A percentile compares a stretch with the other conserved stretches of the same genome.
phyloP scores from a whole-genome alignment of 257 asterid genomes.

The Eucommia ulmoides region DNA sequence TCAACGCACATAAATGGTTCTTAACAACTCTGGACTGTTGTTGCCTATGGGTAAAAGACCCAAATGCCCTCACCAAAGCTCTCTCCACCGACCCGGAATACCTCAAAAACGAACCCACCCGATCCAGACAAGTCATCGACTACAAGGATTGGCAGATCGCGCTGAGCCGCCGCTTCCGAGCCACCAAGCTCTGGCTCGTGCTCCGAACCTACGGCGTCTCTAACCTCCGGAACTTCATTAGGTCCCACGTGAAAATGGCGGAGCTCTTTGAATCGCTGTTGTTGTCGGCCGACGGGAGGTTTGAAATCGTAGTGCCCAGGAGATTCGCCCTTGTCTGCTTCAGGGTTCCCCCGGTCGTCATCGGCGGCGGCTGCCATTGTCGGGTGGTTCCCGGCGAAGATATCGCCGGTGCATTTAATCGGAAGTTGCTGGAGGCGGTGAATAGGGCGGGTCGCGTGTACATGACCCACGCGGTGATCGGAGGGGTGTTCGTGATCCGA shows the following conservation, averaged over 20 bases:
- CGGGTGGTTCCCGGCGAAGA: not conserved
- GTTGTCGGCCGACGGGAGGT: not conserved
- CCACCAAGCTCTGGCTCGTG: constrained; percentile 6
- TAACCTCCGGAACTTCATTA: not conserved
- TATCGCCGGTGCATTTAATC: not conserved
- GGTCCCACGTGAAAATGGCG: not conserved
- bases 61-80: constrained; percentile 39
- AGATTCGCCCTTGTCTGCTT: not conserved
- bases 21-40: constrained; percentile 14
- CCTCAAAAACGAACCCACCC: constrained; percentile 55
- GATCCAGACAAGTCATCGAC: constrained; percentile 50
- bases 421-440: not conserved
- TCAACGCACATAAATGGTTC: not conserved
- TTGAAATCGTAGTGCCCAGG: not conserved
- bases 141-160: constrained; percentile 81
- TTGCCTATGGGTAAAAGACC: constrained; percentile 74
- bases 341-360: no score
- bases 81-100: constrained; percentile 54
- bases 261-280: not conserved
- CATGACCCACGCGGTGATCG: not conserved
- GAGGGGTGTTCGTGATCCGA: not conserved
- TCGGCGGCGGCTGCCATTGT: no score
- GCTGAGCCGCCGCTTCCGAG: constrained; percentile 60
- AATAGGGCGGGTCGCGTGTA: not conserved
- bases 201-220: not conserved